Evolutionary conservation across 352 stramenopile species (phyloP).

Genomic region (Thraustochytrium striatum): DNA sequence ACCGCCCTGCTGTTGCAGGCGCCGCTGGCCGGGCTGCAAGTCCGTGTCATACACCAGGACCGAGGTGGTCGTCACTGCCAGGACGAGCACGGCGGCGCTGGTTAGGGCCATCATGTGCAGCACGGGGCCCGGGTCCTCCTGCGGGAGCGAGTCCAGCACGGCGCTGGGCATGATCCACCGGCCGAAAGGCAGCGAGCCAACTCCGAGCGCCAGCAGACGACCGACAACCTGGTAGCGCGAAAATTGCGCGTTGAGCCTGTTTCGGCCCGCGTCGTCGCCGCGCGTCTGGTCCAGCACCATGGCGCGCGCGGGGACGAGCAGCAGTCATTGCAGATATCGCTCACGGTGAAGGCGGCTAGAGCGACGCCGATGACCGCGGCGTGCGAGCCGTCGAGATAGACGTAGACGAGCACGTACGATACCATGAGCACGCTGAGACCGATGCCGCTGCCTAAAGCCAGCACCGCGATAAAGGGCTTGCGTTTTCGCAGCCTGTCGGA

Average conservation of each 20-base stretch:
- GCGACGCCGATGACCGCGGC: background rate
- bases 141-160: background rate
- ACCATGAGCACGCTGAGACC: conserved; percentile 25
- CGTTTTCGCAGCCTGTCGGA: background rate
- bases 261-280: background rate
- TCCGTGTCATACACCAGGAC: too few relatives aligned
- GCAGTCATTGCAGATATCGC: conserved; percentile 34
- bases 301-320: conserved; percentile 19
- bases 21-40: too few relatives aligned
- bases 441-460: background rate
- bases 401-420: background rate
- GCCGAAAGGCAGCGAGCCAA: conserved; percentile 8
- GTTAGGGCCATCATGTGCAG: conserved; percentile 19
- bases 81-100: background rate
- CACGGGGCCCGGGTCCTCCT: background rate
- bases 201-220: background rate
- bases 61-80: background rate
- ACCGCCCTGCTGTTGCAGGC: too few relatives aligned
- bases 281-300: conserved; percentile 22
- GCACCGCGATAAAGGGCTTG: conserved; percentile 11
- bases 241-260: conserved; percentile 25
- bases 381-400: background rate
- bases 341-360: conserved; percentile 7
- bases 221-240: conserved; percentile 20
- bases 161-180: background rate